Percentiles rank a stretch among this genome's conserved stretches.
Evolutionary conservation across 257 asterid species (phyloP).

Genomic region (Primulina eburnea): DNA sequence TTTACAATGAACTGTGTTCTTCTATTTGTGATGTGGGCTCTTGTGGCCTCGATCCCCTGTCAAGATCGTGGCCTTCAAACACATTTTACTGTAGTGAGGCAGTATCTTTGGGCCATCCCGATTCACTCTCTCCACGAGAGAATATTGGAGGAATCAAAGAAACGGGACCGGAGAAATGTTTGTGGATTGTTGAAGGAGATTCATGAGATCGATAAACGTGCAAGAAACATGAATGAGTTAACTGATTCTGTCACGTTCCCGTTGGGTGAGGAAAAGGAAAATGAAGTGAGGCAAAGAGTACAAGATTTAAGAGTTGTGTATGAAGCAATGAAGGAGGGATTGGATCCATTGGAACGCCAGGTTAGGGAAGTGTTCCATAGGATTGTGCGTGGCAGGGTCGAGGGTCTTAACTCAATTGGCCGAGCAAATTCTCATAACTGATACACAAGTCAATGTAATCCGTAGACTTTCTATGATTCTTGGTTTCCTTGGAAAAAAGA

Average conservation of each 20-base stretch:
- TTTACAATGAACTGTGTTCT: slow-evolving; percentile 81
- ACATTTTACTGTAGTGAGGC: slow-evolving; percentile 50
- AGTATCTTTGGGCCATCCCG: slow-evolving; percentile 64
- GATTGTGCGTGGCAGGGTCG: slow-evolving; percentile 73
- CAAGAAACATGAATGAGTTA: slow-evolving; percentile 53
- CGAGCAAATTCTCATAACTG: slow-evolving; percentile 34
- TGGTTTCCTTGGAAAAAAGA: slow-evolving; percentile 18
- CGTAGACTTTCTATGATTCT: slow-evolving; percentile 28
- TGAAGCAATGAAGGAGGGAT: slow-evolving; percentile 56
- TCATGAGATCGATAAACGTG: slow-evolving; percentile 64
- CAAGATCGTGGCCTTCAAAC: slow-evolving; percentile 92
- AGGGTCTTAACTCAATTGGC: slow-evolving; percentile 54
- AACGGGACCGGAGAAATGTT: slow-evolving; percentile 60
- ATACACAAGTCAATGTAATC: slow-evolving; percentile 18
- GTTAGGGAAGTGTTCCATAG: slow-evolving; percentile 76
- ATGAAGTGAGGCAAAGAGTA: slow-evolving; percentile 59
- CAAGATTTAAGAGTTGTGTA: slow-evolving; percentile 48
- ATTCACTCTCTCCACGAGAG: slow-evolving; percentile 70
- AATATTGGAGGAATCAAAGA: slow-evolving; percentile 79
- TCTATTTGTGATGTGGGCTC: slow-evolving; percentile 81
- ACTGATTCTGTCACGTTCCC: slow-evolving; percentile 59
- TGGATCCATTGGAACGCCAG: slow-evolving; percentile 75
- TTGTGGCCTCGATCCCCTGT: slow-evolving; percentile 96
- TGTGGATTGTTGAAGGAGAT: slow-evolving; percentile 90
- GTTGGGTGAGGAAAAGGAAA: slow-evolving; percentile 59